Evolutionary conservation across 2,329 filamentous ascomycete species (phyloP), one percentile per base, ranked within the genome.

Genomic region (Aspergillus awamori): DNA sequence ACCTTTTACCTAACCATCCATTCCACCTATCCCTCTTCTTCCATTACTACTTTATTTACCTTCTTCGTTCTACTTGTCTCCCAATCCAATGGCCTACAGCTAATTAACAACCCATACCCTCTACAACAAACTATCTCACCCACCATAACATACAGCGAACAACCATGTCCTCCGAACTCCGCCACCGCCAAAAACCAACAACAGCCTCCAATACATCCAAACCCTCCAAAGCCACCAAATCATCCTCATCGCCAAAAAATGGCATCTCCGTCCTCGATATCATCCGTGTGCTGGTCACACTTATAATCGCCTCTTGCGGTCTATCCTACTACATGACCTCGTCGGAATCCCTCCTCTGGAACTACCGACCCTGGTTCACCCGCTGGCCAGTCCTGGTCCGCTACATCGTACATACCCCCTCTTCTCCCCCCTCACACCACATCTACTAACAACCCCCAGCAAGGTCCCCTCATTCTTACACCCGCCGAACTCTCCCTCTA

Each of bases 241-340:
- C 60, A 48, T 47, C 57, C 39, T 48, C 43, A 24, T 15, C 60
- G 22, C 58, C 30, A 39, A 68, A 53, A 36, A 62, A 70, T 41
- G 70, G 73, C n/a, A 79, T 81, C 69, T 77, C 77, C 58, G 48
- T 80, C 43, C 69, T 92, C 36, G 91, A 94, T 74, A 75, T 90
- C 57, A 76, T 92, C 61, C 88, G 91, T 33, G 83, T 93, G 30
- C 70, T 93, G 49, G 83, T 83, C 33, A 91, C 91, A 58, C 76
- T 93, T 13, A 66, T 89, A 36, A 67, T 91, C 47, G 84, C 88
- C 51, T 90, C 87, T 24, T 86, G 83, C 69, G 87, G 85, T 17
- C 80, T 93, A 58, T 93, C 90, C 78, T 94, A 93, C 77, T 86
- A 93, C 65, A 82, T 91, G 67, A 92, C 89, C 48, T 82, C 84